phyloP scores from a whole-genome alignment of 495 filamentous ascomycete genomes.

The Cercophora sp. region DNA sequence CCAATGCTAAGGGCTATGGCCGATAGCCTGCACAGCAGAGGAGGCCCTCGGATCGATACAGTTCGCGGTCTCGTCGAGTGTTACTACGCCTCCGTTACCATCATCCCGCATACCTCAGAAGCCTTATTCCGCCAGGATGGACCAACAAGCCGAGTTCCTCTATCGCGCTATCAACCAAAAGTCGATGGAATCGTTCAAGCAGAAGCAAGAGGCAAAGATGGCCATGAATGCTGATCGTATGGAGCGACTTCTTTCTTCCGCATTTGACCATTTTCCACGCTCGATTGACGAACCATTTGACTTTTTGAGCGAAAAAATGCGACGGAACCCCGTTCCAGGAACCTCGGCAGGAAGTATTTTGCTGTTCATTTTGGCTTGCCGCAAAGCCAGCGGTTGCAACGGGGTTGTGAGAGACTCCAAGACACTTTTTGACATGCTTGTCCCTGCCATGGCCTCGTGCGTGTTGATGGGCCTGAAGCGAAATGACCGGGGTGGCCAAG shows the following conservation, averaged over 20 bases:
- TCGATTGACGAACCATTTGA: slow-evolving; percentile 52
- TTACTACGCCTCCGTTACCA: slow-evolving; percentile 52
- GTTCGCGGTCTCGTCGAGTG: slow-evolving; percentile 36
- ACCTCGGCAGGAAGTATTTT: background rate
- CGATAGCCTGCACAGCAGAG: slow-evolving; percentile 19
- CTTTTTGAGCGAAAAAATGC: slow-evolving; percentile 26
- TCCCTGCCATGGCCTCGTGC: background rate
- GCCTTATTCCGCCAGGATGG: slow-evolving; percentile 43
- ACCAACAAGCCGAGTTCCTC: slow-evolving; percentile 49
- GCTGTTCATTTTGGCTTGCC: background rate
- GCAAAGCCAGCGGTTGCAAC: background rate
- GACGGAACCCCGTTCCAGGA: background rate
- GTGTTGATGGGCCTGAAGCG: slow-evolving; percentile 1
- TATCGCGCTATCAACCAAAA: slow-evolving; percentile 35
- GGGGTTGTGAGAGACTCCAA: background rate
- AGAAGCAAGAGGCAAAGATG: slow-evolving; percentile 44
- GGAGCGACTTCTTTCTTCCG: slow-evolving; percentile 45
- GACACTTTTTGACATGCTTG: slow-evolving; percentile 1
- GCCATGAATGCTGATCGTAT: slow-evolving; percentile 49
- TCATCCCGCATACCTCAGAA: slow-evolving; percentile 50
- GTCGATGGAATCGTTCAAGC: slow-evolving; percentile 34
- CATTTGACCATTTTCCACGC: slow-evolving; percentile 54
- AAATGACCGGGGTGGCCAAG: background rate
- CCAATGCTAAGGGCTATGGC: slow-evolving; percentile 1
- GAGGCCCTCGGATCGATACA: slow-evolving; percentile 28